Conservation (phyloP, 305 asterid species). For the Salvia sclarea region DNA sequence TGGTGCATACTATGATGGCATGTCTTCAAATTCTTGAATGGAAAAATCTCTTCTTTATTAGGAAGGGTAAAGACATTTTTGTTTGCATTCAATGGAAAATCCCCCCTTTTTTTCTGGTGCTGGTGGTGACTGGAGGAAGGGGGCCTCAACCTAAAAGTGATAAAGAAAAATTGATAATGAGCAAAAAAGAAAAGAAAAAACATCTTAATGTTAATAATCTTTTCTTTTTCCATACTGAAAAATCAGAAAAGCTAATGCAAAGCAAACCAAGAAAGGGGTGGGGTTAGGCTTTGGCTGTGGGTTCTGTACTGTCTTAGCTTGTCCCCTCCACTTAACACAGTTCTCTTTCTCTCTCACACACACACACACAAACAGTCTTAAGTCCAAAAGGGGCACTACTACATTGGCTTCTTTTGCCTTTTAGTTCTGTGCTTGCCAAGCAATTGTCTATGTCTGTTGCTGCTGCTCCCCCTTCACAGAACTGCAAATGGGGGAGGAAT, state of each 20-base stretch:
- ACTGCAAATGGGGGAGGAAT: conserved; percentile 89
- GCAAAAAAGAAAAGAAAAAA: conserved; percentile 11
- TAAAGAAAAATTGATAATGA: conserved; percentile 9
- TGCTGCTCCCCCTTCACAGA: conserved; percentile 54
- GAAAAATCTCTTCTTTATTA: conserved; percentile 5
- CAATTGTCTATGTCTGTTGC: conserved; percentile 86
- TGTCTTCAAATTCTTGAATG: conserved; percentile 26
- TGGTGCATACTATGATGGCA: conserved; percentile 35
- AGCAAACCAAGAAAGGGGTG: conserved; percentile 44
- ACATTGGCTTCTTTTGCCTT: conserved; percentile 76
- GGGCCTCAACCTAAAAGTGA: conserved; percentile 34
- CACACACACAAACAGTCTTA: conserved; percentile 36
- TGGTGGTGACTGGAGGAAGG: conserved; percentile 39
- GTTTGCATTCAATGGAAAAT: conserved; percentile 34
- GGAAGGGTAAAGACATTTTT: conserved; percentile 31
- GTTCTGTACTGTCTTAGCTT: conserved; percentile 91
- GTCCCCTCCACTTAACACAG: conserved; percentile 88
- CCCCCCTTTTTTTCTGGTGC: conserved; percentile 35
- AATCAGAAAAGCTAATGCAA: conserved; percentile 46
- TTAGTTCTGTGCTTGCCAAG: conserved; percentile 67
- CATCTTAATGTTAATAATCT: conserved; percentile 12
- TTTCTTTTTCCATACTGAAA: conserved; percentile 18
- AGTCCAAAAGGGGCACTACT: conserved; percentile 58
- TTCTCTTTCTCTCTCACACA: conserved; percentile 28
- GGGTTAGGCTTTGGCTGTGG: conserved; percentile 65